phyloP scores from a whole-genome alignment of 1,284 basidiomycete genomes.

The Ustilago bromivora region DNA sequence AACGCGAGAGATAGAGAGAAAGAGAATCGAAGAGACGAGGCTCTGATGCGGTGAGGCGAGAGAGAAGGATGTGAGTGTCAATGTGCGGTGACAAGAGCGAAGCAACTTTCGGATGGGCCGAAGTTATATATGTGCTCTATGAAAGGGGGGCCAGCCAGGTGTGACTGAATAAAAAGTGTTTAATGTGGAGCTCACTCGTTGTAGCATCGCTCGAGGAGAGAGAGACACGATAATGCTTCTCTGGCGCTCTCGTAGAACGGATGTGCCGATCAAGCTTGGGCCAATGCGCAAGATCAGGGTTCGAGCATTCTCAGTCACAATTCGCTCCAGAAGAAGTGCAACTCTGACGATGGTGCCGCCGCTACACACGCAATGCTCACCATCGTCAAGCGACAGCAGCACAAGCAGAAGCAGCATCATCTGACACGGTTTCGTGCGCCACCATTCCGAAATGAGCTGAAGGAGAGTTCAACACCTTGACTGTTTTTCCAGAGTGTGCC shows the following conservation, averaged over 20 bases:
- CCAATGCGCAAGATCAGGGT: not conserved
- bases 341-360: not conserved
- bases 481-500: conserved; percentile 9
- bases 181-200: not conserved
- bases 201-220: not conserved
- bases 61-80: conserved; percentile 3
- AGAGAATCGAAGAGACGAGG: conserved; percentile 1
- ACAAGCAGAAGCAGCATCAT: conserved; percentile 34
- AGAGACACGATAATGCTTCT: conserved; percentile 11
- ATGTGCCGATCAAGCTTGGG: conserved; percentile 29
- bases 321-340: conserved; percentile 31
- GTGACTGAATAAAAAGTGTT: not conserved
- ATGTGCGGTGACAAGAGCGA: not conserved
- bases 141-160: not conserved
- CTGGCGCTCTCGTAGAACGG: conserved; percentile 30
- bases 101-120: conserved; percentile 21
- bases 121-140: conserved; percentile 26
- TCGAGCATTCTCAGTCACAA: not conserved
- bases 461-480: conserved; percentile 1
- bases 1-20: not conserved
- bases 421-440: conserved; percentile 36
- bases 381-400: not conserved
- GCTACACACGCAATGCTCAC: not conserved
- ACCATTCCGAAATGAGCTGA: conserved; percentile 9
- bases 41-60: conserved; percentile 12